Evolutionary conservation across 495 filamentous ascomycete species (phyloP).

Genomic region (Podospora conica): DNA sequence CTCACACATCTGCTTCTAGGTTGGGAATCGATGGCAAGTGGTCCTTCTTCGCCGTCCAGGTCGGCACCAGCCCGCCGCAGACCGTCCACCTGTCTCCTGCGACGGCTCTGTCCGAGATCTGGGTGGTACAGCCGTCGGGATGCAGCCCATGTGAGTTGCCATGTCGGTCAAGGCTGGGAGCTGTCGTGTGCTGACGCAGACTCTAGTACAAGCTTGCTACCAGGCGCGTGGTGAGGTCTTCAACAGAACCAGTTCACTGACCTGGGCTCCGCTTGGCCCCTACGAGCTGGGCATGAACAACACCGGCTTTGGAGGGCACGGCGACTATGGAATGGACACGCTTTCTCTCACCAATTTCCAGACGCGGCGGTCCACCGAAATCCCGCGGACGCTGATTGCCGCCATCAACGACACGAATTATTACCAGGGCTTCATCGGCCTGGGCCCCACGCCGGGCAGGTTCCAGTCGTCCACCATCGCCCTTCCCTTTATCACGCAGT

Average conservation of each 20-base stretch:
- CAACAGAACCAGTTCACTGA: conserved; percentile 43
- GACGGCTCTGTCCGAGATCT: conserved; percentile 52
- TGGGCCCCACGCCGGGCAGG: conserved; percentile 43
- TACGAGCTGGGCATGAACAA: conserved; percentile 51
- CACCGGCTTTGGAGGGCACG: conserved; percentile 46
- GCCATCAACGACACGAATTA: conserved; percentile 51
- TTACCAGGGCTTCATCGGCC: conserved; percentile 53
- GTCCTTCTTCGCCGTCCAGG: conserved; percentile 47
- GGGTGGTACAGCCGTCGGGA: conserved; percentile 48
- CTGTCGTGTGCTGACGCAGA: conserved; percentile 22
- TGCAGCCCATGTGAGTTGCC: conserved; percentile 37
- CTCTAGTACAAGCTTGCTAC: conserved; percentile 34
- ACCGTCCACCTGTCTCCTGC: conserved; percentile 51
- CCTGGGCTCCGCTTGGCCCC: conserved; percentile 49
- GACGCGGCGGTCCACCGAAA: conserved; percentile 34
- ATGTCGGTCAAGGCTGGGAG: conserved; percentile 18
- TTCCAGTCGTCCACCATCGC: conserved; percentile 30
- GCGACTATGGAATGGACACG: conserved; percentile 56
- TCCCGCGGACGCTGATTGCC: conserved; percentile 45
- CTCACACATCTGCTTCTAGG: conserved; percentile 29
- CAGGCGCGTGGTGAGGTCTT: conserved; percentile 50
- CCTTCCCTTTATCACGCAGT: conserved; percentile 31
- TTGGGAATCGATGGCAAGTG: conserved; percentile 48
- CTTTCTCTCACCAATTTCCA: conserved; percentile 40
- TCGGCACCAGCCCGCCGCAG: conserved; percentile 52